Evolutionary conservation across 176 grass and related monocot species (phyloP), one percentile per base, ranked within the genome.

Genomic region (Pontederia paniculata): DNA sequence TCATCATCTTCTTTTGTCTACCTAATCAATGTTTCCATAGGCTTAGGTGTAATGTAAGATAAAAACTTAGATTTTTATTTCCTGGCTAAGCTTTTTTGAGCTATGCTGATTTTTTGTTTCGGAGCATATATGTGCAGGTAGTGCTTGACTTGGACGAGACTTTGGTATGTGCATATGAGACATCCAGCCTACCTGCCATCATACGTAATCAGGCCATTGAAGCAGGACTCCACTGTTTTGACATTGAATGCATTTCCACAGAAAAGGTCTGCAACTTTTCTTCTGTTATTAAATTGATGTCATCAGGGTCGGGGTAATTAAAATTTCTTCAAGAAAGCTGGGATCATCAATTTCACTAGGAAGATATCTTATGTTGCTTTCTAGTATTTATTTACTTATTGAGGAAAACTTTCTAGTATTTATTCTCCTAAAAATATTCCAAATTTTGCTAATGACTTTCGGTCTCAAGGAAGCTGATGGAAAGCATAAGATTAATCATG

Each of bases 81-180:
- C 28, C 28, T 37, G 28, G 28, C 7, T 6, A 6, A 37, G 28
- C n/a, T 37, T 37, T 37, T 37, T 37, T 37, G 28, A 2, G 28
- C 28, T 37, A 6, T 37, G 28, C 28, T 37, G 28, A 37, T 37
- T 37, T 6, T 6, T n/a, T n/a, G n/a, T n/a, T n/a, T 53, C 65
- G 28, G 28, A 18, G 9, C 5, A 45, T 70, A 19, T 67, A 67
- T 77, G 18, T 84, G 73, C 63, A 96, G 90, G 79, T 96, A 58
- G 90, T 96, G 65, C 85, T 96, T 65, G 90, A 96, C 61, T 74
- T 96, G 79, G 90, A 96, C 17, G 85, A 96, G 80, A 96, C 90
- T 74, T 80, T 96, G 80, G 90, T 96, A 78, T 96, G 82, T 71
- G 90, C 90, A 2, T 96, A 96, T 61, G 90, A 96, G 13, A 83